phyloP scores from a whole-genome alignment of 768 basidiomycete genomes.

The Lentinula guzmanii region DNA sequence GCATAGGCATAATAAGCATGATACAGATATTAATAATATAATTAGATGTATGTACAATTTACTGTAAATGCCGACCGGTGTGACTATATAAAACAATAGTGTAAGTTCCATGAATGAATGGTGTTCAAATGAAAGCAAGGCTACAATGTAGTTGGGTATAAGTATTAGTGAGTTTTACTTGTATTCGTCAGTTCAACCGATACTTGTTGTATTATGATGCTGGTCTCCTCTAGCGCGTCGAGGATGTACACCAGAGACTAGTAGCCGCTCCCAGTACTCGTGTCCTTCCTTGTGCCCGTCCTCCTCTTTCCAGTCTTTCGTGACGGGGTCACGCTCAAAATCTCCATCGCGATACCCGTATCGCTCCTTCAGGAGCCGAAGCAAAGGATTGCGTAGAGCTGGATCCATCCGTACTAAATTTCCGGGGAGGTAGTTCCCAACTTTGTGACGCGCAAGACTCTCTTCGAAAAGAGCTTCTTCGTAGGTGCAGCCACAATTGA shows the following conservation, averaged over 20 bases:
- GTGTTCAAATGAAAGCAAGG: neutral
- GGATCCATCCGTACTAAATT: conserved; percentile 89
- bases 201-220: neutral
- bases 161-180: neutral
- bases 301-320: conserved; percentile 62
- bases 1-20: too few species aligned
- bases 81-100: neutral
- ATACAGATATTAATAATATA: neutral
- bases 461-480: conserved; percentile 87
- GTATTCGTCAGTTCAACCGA: neutral
- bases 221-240: conserved; percentile 11
- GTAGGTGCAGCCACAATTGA: conserved; percentile 84
- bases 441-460: conserved; percentile 68
- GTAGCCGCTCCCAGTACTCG: conserved; percentile 55
- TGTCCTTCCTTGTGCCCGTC: conserved; percentile 65
- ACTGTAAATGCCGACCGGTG: neutral
- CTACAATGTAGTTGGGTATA: neutral
- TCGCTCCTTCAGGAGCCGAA: conserved; percentile 63
- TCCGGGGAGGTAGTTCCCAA: conserved; percentile 80
- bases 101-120: neutral
- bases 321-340: conserved; percentile 65
- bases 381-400: conserved; percentile 73
- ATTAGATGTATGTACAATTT: neutral
- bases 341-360: conserved; percentile 83
- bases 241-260: conserved; percentile 25